phyloP scores from a whole-genome alignment of 352 stramenopile species.

The Phytophthora hibernalis region DNA sequence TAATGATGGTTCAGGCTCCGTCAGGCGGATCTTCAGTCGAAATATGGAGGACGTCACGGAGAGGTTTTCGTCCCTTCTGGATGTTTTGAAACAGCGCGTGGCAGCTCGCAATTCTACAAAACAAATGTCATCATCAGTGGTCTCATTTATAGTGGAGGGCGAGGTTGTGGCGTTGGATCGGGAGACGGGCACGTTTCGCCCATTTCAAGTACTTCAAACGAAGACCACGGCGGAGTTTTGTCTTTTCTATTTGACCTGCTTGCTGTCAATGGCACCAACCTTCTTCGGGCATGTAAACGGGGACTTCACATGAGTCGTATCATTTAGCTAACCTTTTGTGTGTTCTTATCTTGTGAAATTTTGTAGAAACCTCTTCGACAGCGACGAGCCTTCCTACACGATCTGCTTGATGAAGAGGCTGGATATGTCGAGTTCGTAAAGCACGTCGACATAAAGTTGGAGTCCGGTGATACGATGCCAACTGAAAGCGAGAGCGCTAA shows the following conservation, averaged over 20 bases:
- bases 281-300: slow-evolving; percentile 46
- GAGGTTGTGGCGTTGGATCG: slow-evolving; percentile 81
- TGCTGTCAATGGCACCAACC: slow-evolving; percentile 51
- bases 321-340: slow-evolving; percentile 1
- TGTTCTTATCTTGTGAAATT: slow-evolving; percentile 3
- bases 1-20: not conserved
- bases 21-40: slow-evolving; percentile 78
- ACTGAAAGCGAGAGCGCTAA: not conserved
- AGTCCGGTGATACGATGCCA: slow-evolving; percentile 2
- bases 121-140: slow-evolving; percentile 12
- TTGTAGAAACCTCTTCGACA: slow-evolving; percentile 50
- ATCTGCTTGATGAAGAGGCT: slow-evolving; percentile 37
- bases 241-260: slow-evolving; percentile 82
- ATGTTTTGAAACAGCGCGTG: slow-evolving; percentile 48
- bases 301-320: not conserved
- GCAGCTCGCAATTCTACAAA: slow-evolving; percentile 5
- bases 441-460: slow-evolving; percentile 51
- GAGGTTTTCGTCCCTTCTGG: slow-evolving; percentile 66
- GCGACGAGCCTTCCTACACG: slow-evolving; percentile 49
- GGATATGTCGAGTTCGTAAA: slow-evolving; percentile 76
- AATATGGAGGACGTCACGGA: slow-evolving; percentile 86
- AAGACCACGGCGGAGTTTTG: slow-evolving; percentile 79
- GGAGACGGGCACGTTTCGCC: slow-evolving; percentile 51
- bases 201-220: slow-evolving; percentile 84
- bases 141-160: slow-evolving; percentile 72